These are phyloP conservation scores for Acanthamoeba sp. DNA, from an alignment of 208 protist species.

Conservation along the genomic window DNA sequence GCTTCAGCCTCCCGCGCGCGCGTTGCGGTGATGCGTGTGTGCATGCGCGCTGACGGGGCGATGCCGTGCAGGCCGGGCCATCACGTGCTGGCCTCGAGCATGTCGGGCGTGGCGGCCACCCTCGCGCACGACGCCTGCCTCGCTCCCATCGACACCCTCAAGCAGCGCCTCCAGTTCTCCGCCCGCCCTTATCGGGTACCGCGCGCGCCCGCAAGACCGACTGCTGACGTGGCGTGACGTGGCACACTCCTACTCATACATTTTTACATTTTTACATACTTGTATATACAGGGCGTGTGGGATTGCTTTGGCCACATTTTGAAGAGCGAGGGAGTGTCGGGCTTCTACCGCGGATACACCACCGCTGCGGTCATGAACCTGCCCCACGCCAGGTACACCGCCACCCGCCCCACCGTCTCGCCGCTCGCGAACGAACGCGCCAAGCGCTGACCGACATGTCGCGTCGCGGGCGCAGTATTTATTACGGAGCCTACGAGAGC, in stretches of 20 bases:
- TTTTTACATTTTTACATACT: no score
- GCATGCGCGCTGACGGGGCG: background rate
- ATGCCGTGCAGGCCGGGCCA: background rate
- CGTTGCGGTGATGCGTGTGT: background rate
- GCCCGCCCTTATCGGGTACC: constrained; percentile 8
- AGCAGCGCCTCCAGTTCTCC: constrained; percentile 16
- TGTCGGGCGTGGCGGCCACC: constrained; percentile 9
- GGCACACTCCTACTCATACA: no score
- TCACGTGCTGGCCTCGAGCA: background rate
- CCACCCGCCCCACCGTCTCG: no score
- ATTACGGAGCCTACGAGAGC: constrained; percentile 51
- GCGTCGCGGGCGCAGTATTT: background rate
- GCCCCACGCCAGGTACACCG: background rate
- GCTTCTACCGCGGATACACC: constrained; percentile 15
- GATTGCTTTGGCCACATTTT: constrained; percentile 6
- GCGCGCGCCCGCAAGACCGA: background rate
- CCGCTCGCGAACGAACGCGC: no score
- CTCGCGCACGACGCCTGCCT: constrained; percentile 16
- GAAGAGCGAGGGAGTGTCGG: background rate
- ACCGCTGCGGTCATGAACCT: constrained; percentile 22
- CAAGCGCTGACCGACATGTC: no score
- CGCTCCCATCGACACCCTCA: constrained; percentile 11
- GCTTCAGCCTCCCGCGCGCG: background rate
- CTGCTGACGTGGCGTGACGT: no score
- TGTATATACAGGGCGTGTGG: background rate